Evolutionary conservation across 441 rosid genomes (phyloP), one percentile per base, ranked within the genome.

Genomic region (Pelargonium cotyledonis): DNA sequence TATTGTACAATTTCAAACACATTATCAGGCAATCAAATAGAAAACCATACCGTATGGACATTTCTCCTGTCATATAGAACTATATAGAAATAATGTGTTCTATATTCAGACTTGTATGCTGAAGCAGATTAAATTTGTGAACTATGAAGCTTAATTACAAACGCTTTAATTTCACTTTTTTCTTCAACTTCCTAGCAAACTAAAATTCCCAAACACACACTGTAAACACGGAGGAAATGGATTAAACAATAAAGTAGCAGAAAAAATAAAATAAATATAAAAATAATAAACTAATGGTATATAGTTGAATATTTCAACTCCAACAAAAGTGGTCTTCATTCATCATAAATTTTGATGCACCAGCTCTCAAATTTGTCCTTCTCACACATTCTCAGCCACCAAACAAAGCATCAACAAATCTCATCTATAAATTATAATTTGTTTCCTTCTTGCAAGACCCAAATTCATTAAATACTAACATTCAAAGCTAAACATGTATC

Each of bases 1-100:
- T 67, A 15, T 60, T 21, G 26, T 16, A 40, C 6, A 65, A 29
- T 40, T 41, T 41, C 46, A 41, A 70, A n/a, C 67, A 65, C 44
- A 29, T 1, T 5, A 49, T 35, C 43, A 44, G 6, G 57, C 12
- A 11, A 18, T n/a, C 9, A 55, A n/a, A n/a, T 12, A 3, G 2
- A 47, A 47, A 16, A 47, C 14, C 14, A 12, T 47, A 47, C 15
- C 3, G 53, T 9, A 47, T 12, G 8, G 6, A 47, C 53, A 12
- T 11, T 47, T 47, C 53, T 47, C 8, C 53, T 47, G 53, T 12
- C 14, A 55, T 1, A 55, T 55, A 21, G 8, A 15, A 55, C 11
- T 1, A 55, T 5, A 55, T 55, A 21, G 2, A 6, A 55, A 55
- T 9, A 55, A 15, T 18, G 21, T 55, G 10, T 55, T 35, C 16